Evolutionary conservation across 176 grass and related monocot species (phyloP), one percentile per base, ranked within the genome.

Genomic region (Rhynchospora breviuscula): DNA sequence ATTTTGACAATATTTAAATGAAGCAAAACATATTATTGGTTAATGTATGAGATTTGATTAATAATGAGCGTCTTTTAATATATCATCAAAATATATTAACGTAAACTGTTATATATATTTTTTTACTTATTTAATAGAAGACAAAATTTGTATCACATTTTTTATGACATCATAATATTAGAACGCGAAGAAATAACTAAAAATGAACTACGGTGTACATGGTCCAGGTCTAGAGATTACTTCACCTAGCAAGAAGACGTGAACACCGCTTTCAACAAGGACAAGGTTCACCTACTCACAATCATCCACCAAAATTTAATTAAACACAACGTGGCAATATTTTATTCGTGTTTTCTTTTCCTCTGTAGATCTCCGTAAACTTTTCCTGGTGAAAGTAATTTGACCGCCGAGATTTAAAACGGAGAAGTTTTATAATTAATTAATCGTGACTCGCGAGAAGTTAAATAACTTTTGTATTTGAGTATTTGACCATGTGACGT

Each of bases 401-500:
- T 9, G 6, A 74, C 70, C 22, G 23, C 8, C 11, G 21, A 11
- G n/a, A 47, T 5, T 18, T 11, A 21, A 71, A 79, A 21, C 4
- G 3, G 6, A 19, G 44, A 40, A 40, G 35, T 40, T 40, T 35
- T 1, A 40, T 40, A 40, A 40, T 9, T 31, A 64, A 63, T 25
- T 21, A 48, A 6, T 51, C 31, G 62, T 14, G 1, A 67, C 59
- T 48, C 14, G 59, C 19, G 31, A 49, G 35, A 82, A 82, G n/a
- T 60, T 53, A 48, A 51, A 67, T 65, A 3, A 51, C 8, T 82
- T 81, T 47, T 31, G 78, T 63, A 15, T 63, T n/a, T n/a, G n/a
- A n/a, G n/a, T n/a, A n/a, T n/a, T n/a, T 81, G 78, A 63, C 53
- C 78, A 48, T 63, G 79, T 81, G 79, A 81, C 79, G 79, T 81